phyloP scores from a whole-genome alignment of 495 filamentous ascomycete genomes.

The Podospora sp. region DNA sequence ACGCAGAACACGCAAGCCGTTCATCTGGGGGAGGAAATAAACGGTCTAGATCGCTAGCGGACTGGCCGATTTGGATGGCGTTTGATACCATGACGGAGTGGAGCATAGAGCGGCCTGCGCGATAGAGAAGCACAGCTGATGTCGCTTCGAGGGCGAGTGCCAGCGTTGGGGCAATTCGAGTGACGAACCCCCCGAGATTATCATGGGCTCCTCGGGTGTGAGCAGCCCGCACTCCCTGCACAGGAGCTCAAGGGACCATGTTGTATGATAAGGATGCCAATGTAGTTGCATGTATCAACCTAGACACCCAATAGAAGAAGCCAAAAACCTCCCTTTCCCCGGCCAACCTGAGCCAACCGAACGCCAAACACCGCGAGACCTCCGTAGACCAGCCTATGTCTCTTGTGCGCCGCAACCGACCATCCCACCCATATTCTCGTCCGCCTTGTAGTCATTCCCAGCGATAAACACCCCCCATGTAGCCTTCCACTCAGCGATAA shows the following conservation, averaged over 20 bases:
- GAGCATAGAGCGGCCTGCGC: not conserved
- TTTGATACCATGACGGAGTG: not conserved
- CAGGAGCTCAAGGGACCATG: not conserved
- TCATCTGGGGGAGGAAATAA: slow-evolving; percentile 52
- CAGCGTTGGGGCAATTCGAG: not conserved
- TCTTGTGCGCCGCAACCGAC: not conserved
- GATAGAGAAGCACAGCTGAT: too few relatives aligned
- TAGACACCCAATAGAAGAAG: not conserved
- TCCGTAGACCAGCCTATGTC: not conserved
- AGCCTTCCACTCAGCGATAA: slow-evolving; percentile 65
- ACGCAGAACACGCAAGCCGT: slow-evolving; percentile 80
- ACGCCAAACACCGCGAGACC: slow-evolving; percentile 1
- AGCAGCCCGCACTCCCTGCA: not conserved
- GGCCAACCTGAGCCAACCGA: not conserved
- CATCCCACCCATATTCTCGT: not conserved
- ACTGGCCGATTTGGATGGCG: not conserved
- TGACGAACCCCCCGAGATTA: not conserved
- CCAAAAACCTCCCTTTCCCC: not conserved
- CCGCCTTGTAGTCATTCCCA: not conserved
- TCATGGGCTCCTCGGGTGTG: not conserved
- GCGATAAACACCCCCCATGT: not conserved
- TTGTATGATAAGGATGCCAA: not conserved
- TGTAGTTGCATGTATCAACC: not conserved
- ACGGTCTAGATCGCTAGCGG: not conserved
- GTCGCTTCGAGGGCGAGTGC: too few relatives aligned